Evolutionary conservation across 768 basidiomycete species (phyloP), one percentile per base, ranked within the genome.

Genomic region (Paxillus ammoniavirescens): DNA sequence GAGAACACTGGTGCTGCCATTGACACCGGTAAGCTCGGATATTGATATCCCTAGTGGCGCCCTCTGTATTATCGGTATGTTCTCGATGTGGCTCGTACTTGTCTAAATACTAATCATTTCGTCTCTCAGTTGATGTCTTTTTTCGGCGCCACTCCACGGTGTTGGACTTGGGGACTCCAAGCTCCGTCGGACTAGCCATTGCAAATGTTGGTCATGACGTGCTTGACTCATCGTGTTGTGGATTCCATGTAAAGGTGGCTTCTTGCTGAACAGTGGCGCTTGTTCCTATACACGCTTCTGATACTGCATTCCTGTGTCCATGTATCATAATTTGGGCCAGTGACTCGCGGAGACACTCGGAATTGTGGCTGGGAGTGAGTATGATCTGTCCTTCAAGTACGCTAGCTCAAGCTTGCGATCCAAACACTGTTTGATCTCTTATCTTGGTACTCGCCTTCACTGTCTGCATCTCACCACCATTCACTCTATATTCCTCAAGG

Each of bases 1-100:
- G 92, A 96, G 60, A 88, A 86, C 75, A 96, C 97, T 51, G 95
- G 95, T 42, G 91, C 92, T 62, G 91, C 91, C 41, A 93, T 93
- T 55, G 91, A 93, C 64, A 93, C 91, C 15, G 91, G 91, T 87
- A 42, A 46, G 90, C 21, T 72, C 98, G 73, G 94, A 98, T 67
- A 87, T 97, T 74, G 89, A 91, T 62, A 65, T 91, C 41, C 89
- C 89, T 1, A 83, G 85, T 57, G 83, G 83, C 40, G 72, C 82
- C n/a, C 76, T 96, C 43, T 94, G 93, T 93, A 93, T 96, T 62
- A 75, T 97, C 61, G 93, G 94, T 87, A 74, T 43, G 77, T 69
- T n/a, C 15, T 12, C 26, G 33, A 8, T 21, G 23, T 13, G 1
- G 31, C 42, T 54, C n/a, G n/a, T n/a, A n/a, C 14, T 1, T 46